Evolutionary conservation across 768 basidiomycete species (phyloP).

Genomic region (Termitomyces sp.): DNA sequence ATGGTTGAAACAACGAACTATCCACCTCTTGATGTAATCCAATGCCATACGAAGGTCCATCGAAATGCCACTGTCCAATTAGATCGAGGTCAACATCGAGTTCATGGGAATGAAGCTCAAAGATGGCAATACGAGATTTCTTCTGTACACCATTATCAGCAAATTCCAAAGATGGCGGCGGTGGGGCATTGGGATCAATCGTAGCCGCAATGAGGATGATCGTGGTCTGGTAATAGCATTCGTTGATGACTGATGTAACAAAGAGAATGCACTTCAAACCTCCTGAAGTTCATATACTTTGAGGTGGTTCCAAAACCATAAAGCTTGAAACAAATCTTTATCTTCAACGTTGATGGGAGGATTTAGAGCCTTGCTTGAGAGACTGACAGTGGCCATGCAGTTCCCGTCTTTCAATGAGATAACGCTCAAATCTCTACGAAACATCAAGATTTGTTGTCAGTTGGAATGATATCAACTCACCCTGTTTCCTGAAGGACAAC

Average conservation of each 20-base stretch:
- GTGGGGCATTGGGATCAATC: constrained; percentile 29
- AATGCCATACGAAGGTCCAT: constrained; percentile 40
- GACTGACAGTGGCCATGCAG: constrained; percentile 24
- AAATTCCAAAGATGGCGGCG: constrained; percentile 22
- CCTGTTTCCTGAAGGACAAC: constrained; percentile 60
- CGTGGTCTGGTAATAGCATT: constrained; percentile 23
- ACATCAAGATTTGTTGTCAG: constrained; percentile 5
- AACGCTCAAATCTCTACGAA: constrained; percentile 47
- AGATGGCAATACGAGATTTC: constrained; percentile 33
- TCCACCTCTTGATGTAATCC: constrained; percentile 42
- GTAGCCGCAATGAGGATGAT: constrained; percentile 45
- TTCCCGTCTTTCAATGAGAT: constrained; percentile 49
- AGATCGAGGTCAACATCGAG: constrained; percentile 35
- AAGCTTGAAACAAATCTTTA: constrained; percentile 25
- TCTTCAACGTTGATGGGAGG: constrained; percentile 29
- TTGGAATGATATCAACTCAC: constrained; percentile 32
- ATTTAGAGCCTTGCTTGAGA: constrained; percentile 21
- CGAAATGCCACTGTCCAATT: constrained; percentile 51
- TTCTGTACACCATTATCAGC: constrained; percentile 29
- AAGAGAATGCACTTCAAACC: constrained; percentile 22
- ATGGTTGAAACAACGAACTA: constrained; percentile 28
- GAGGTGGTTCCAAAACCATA: constrained; percentile 41
- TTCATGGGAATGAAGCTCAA: constrained; percentile 28
- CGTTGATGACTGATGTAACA: constrained; percentile 3
- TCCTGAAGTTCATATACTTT: constrained; percentile 32